These are phyloP conservation scores for Neotropicomus parvogracilis DNA, from an alignment of 1,284 basidiomycete species.

Conservation along the genomic window DNA sequence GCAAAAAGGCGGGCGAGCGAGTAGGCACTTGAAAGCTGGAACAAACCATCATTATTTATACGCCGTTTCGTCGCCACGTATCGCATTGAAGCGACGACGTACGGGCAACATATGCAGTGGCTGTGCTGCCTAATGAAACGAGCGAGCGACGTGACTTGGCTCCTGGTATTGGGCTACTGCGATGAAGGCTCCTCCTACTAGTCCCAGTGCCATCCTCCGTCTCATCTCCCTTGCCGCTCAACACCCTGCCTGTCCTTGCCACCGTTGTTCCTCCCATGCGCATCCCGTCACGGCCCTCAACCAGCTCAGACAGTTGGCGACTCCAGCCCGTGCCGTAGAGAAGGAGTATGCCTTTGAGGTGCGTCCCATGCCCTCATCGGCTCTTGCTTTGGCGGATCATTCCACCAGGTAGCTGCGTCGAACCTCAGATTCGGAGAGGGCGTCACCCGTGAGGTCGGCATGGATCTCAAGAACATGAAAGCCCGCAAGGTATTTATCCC, in stretches of 20 bases:
- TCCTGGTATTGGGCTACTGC: no score
- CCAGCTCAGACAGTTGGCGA: slow-evolving; percentile 75
- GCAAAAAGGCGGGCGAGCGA: no score
- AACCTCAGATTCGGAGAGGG: slow-evolving; percentile 89
- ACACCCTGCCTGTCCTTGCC: slow-evolving; percentile 73
- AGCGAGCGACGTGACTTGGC: no score
- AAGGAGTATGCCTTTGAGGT: slow-evolving; percentile 98
- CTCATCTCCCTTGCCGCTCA: slow-evolving; percentile 67
- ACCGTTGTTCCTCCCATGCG: slow-evolving; percentile 50
- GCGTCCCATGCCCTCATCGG: neutral
- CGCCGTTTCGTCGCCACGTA: no score
- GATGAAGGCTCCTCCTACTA: no score
- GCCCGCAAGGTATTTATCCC: slow-evolving; percentile 61
- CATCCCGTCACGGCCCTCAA: slow-evolving; percentile 42
- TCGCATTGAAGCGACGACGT: no score
- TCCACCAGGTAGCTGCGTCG: slow-evolving; percentile 76
- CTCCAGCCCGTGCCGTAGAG: slow-evolving; percentile 72
- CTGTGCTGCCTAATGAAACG: no score
- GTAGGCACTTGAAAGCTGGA: no score
- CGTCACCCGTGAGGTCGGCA: slow-evolving; percentile 88
- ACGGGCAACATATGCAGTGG: no score
- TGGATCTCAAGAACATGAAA: slow-evolving; percentile 90
- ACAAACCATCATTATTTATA: no score
- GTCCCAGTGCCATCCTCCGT: slow-evolving; percentile 53
- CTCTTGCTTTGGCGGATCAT: neutral